These are phyloP conservation scores for Sambucus nigra DNA, from an alignment of 129 eudicot species.

Conservation along the genomic window DNA sequence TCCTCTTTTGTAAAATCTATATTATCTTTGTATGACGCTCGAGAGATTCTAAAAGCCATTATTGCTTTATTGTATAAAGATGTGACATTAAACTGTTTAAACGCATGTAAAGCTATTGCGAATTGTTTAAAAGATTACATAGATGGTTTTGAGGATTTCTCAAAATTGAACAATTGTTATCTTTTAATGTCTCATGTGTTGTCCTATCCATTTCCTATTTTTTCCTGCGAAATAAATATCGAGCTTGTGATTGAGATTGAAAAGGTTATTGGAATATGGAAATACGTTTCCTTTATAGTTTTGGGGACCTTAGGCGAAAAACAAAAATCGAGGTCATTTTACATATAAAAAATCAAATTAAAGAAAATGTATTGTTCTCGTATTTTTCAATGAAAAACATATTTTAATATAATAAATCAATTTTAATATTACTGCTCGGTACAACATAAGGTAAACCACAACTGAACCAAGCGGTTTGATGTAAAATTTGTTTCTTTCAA, in stretches of 20 bases:
- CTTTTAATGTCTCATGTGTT: conserved; percentile 40
- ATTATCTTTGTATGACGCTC: conserved; percentile 34
- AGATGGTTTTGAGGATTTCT: conserved; percentile 25
- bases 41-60: conserved; percentile 37
- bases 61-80: conserved; percentile 31
- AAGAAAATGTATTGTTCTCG: too few species aligned
- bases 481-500: too few species aligned
- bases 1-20: conserved; percentile 25
- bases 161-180: conserved; percentile 24
- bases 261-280: conserved; percentile 47
- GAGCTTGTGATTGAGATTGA: conserved; percentile 33
- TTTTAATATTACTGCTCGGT: too few species aligned
- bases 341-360: too few species aligned
- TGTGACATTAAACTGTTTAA: conserved; percentile 18
- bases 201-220: conserved; percentile 46
- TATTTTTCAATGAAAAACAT: too few species aligned
- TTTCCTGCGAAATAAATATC: conserved; percentile 17
- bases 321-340: too few species aligned
- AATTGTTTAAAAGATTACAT: conserved; percentile 38
- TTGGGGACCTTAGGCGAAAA: too few species aligned
- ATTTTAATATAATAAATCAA: too few species aligned
- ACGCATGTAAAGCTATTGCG: conserved; percentile 47
- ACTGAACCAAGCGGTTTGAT: too few species aligned
- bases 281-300: too few species aligned
- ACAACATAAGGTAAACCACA: too few species aligned